Percentiles rank a stretch among this genome's conserved stretches.
Conservation (phyloP, 108 stramenopile genomes). For the Pseudonitzschia pungens region DNA sequence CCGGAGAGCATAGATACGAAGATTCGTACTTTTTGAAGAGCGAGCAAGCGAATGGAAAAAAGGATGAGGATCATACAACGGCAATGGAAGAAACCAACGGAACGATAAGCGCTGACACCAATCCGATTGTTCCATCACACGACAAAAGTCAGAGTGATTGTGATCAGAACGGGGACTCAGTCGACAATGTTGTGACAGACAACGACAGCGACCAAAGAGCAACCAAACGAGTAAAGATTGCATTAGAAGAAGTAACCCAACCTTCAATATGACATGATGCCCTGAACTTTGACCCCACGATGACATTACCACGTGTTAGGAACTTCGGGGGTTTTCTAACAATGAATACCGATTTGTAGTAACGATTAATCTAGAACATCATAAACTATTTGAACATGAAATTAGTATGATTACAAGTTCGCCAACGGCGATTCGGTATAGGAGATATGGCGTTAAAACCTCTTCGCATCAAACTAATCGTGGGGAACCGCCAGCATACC, state of each 20-base stretch:
- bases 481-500: constrained; percentile 7
- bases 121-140: not conserved
- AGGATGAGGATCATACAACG: not conserved
- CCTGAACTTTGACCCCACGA: not conserved
- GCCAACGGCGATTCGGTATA: too few species aligned
- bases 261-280: not conserved
- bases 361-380: too few species aligned
- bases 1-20: constrained; percentile 52
- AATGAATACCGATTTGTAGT: too few species aligned
- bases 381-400: too few species aligned
- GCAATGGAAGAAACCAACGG: not conserved
- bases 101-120: not conserved
- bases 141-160: not conserved
- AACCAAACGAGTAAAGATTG: constrained; percentile 6
- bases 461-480: not conserved
- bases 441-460: not conserved
- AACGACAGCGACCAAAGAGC: not conserved
- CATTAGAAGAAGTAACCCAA: not conserved
- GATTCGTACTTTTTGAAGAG: constrained; percentile 50
- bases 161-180: not conserved
- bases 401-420: too few species aligned
- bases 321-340: too few species aligned
- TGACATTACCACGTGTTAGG: too few species aligned
- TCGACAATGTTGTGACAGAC: not conserved
- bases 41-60: not conserved